Evolutionary conservation across 2,329 filamentous ascomycete genomes (phyloP).

Genomic region (Fusarium redolens): DNA sequence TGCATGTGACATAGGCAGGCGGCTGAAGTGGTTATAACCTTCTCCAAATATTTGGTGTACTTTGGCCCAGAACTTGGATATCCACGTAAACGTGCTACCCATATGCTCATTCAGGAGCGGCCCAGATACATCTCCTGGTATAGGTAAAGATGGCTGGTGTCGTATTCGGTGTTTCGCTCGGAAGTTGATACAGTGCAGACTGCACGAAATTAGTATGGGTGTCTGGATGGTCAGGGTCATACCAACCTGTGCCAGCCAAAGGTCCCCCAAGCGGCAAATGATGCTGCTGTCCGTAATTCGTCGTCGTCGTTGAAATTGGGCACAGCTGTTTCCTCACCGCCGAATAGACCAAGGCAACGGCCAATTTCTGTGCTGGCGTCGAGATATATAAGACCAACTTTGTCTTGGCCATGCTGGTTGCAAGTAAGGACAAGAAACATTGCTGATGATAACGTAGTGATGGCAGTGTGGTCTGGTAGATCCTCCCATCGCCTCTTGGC

Average conservation of each 20-base stretch:
- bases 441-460: not conserved
- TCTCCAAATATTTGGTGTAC: not conserved
- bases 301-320: not conserved
- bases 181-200: constrained; percentile 4
- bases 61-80: constrained; percentile 13
- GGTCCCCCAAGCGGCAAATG: constrained; percentile 5
- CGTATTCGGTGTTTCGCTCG: not conserved
- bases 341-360: not conserved
- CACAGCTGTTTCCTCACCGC: fast-evolving
- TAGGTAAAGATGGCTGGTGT: not conserved
- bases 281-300: not conserved
- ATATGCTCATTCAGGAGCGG: not conserved
- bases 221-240: fast-evolving
- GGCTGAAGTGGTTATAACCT: not conserved
- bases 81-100: constrained; percentile 15
- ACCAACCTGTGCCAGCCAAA: constrained; percentile 25
- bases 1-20: not conserved
- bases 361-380: constrained; percentile 10
- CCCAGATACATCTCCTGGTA: constrained; percentile 6
- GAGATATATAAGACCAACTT: not conserved
- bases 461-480: fast-evolving
- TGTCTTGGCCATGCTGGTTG: constrained; percentile 9
- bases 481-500: constrained; percentile 4
- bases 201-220: not conserved
- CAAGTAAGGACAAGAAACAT: constrained; percentile 9